phyloP scores from a whole-genome alignment of 2,329 filamentous ascomycete species.

The Phyllosticta paracitricarpa region DNA sequence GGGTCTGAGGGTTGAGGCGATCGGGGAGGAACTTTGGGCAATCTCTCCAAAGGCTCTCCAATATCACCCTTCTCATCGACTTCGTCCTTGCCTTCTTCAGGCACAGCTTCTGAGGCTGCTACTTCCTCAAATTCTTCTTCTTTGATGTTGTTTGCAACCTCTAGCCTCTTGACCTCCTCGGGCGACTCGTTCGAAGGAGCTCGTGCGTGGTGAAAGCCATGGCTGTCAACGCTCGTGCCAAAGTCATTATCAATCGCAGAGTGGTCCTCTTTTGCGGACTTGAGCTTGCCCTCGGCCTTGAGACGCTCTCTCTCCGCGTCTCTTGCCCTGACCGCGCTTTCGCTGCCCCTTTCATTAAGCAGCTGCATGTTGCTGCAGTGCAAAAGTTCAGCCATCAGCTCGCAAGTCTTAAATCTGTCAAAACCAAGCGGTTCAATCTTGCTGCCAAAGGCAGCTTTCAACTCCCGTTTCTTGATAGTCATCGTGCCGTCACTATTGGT shows the following conservation, averaged over 20 bases:
- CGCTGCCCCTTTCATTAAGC: conserved; percentile 81
- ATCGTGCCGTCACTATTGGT: conserved; percentile 45
- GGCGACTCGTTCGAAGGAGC: conserved; percentile 41
- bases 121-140: conserved; percentile 95
- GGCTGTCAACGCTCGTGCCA: conserved; percentile 42
- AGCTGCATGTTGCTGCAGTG: conserved; percentile 99
- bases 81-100: conserved; percentile 46
- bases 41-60: conserved; percentile 26
- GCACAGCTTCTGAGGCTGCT: conserved; percentile 55
- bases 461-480: conserved; percentile 59
- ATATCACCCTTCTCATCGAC: conserved; percentile 41
- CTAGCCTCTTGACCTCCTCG: conserved; percentile 60
- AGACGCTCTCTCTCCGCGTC: conserved; percentile 75
- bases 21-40: conserved; percentile 38
- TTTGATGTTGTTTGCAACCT: conserved; percentile 72
- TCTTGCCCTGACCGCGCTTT: conserved; percentile 70
- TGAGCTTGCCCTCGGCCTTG: conserved; percentile 65
- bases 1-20: conserved; percentile 35
- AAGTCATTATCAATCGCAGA: conserved; percentile 39
- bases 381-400: conserved; percentile 92
- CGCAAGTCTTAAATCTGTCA: conserved; percentile 96
- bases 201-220: conserved; percentile 41
- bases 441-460: conserved; percentile 80
- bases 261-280: conserved; percentile 44
- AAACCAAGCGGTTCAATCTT: conserved; percentile 93